phyloP scores from a whole-genome alignment of 306 rosid genomes.

The Quercus ilex region DNA sequence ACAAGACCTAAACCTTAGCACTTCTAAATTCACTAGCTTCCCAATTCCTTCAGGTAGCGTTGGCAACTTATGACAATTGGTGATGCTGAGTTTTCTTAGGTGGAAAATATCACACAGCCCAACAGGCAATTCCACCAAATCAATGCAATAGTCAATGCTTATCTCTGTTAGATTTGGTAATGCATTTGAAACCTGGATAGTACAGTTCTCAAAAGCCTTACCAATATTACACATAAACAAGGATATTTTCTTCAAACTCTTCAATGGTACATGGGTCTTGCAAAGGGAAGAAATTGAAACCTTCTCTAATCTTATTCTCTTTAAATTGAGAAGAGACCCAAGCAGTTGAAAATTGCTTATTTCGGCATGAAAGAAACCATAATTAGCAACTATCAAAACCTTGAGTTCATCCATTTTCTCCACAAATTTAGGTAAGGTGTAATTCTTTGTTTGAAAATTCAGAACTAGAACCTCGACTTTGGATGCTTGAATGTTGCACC shows the following conservation, averaged over 20 bases:
- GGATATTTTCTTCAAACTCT: slow-evolving; percentile 26
- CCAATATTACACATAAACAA: slow-evolving; percentile 28
- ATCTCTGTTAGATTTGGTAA: slow-evolving; percentile 31
- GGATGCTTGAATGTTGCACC: slow-evolving; percentile 46
- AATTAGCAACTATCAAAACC: slow-evolving; percentile 42
- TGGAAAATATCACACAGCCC: slow-evolving; percentile 11
- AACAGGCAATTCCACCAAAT: slow-evolving; percentile 13
- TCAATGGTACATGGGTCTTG: background rate
- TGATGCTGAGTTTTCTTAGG: slow-evolving; percentile 20
- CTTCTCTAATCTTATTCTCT: slow-evolving; percentile 48
- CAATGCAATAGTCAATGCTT: slow-evolving; percentile 28
- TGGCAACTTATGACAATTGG: slow-evolving; percentile 24
- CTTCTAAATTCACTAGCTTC: slow-evolving; percentile 9
- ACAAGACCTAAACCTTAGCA: slow-evolving; percentile 32
- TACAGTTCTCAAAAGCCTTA: slow-evolving; percentile 14
- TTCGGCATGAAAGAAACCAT: slow-evolving; percentile 26
- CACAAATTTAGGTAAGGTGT: slow-evolving; percentile 44
- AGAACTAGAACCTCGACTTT: slow-evolving; percentile 56
- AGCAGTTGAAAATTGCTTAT: slow-evolving; percentile 34
- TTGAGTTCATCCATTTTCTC: slow-evolving; percentile 39
- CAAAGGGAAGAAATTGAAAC: slow-evolving; percentile 21
- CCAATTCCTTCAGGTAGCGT: slow-evolving; percentile 24
- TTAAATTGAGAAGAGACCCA: slow-evolving; percentile 26
- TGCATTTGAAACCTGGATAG: slow-evolving; percentile 10
- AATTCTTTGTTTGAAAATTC: slow-evolving; percentile 35